phyloP scores from a whole-genome alignment of 768 basidiomycete genomes.

The Tephrocybe rancida region DNA sequence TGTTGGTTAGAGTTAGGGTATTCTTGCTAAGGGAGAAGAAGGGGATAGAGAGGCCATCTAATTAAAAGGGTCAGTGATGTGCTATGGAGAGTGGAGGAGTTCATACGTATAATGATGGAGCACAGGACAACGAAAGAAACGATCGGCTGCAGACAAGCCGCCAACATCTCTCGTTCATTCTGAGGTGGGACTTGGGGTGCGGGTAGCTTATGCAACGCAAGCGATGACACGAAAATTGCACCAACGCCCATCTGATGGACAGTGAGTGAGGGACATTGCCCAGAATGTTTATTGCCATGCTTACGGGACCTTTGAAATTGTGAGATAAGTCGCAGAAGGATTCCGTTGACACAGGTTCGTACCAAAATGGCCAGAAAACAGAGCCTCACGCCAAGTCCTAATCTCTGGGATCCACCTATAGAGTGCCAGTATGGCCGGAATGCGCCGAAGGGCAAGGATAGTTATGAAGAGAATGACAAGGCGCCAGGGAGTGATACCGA shows the following conservation, averaged over 20 bases:
- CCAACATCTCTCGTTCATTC: conserved; percentile 71
- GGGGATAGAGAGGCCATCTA: conserved; percentile 21
- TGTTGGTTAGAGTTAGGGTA: conserved; percentile 15
- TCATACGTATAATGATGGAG: conserved; percentile 81
- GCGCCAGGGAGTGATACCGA: conserved; percentile 72
- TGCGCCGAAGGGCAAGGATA: conserved; percentile 75
- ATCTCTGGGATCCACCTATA: conserved; percentile 92
- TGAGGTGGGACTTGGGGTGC: conserved; percentile 59
- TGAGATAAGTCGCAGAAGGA: not conserved
- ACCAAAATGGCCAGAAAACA: conserved; percentile 94
- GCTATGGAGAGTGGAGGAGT: conserved; percentile 3
- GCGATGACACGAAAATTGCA: conserved; percentile 83
- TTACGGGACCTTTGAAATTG: conserved; percentile 49
- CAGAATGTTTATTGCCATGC: conserved; percentile 24
- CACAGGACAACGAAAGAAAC: conserved; percentile 86
- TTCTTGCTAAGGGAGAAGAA: conserved; percentile 20
- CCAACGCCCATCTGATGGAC: conserved; percentile 81
- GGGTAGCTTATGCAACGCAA: conserved; percentile 67
- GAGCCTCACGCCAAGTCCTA: conserved; percentile 77
- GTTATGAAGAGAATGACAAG: conserved; percentile 66
- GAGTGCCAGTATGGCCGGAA: conserved; percentile 75
- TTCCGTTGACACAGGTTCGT: not conserved
- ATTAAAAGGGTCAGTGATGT: not conserved
- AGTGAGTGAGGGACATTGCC: not conserved
- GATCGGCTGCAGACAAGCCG: conserved; percentile 75